Conservation (phyloP, 129 eudicot species). For the Saussurea involucrata region DNA sequence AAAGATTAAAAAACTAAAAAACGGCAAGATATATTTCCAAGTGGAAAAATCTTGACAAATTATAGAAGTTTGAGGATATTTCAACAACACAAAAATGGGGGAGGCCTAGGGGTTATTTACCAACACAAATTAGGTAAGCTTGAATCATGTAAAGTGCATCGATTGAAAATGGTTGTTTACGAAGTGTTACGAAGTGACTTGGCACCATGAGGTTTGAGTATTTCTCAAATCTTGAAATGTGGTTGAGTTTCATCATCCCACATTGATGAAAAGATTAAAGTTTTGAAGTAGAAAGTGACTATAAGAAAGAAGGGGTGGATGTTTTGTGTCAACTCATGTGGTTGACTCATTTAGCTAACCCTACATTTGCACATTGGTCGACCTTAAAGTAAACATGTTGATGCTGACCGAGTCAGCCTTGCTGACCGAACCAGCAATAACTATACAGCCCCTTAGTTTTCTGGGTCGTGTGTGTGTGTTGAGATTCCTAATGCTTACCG, state of each 20-base stretch:
- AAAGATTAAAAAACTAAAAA: no score
- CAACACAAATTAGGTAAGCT: background rate
- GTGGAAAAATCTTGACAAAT: background rate
- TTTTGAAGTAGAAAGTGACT: no score
- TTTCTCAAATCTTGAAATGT: no score
- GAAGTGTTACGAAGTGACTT: no score
- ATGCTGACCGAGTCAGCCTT: background rate
- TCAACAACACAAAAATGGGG: background rate
- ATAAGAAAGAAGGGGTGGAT: no score
- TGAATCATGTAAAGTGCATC: background rate
- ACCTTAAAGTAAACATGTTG: background rate
- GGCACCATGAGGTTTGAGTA: no score
- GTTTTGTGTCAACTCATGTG: no score
- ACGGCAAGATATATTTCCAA: background rate
- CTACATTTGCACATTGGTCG: no score
- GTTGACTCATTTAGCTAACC: no score
- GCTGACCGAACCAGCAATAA: background rate
- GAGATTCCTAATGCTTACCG: constrained; percentile 36
- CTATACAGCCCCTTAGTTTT: background rate
- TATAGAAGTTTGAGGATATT: background rate
- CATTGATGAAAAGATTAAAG: no score
- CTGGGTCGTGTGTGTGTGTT: background rate
- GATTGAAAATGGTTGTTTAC: background rate
- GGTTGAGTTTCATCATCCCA: no score
- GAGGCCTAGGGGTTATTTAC: background rate